Evolutionary conservation across 306 rosid genomes (phyloP), one percentile per base, ranked within the genome.

Genomic region (Canavalia ensiformis): DNA sequence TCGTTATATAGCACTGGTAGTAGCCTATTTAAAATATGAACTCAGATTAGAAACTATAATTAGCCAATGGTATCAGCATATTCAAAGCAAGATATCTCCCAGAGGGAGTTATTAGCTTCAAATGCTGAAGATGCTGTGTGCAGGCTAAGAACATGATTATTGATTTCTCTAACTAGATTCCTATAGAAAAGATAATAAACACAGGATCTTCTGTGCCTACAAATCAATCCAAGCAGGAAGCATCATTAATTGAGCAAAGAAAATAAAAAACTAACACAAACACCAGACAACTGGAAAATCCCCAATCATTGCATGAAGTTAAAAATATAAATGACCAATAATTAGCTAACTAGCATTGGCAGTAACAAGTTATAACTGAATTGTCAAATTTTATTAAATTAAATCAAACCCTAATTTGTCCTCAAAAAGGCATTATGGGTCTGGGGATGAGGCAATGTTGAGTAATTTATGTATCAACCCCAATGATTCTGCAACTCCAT

Each of bases 401-500:
- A 37, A 29, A 35, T 2, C 18, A 31, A 35, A 3, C 29, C 9
- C 0, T 37, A 28, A 47, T 41, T 30, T 7, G 6, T 18, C 2
- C 25, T 50, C 28, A 50, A 12, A n/a, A 68, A 8, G 44, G 11
- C 50, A 46, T 5, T 56, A 79, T 6, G 12, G 18, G 57, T 34
- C 12, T 41, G 63, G 46, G 6, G 47, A 65, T 39, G 57, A 69
- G 7, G 33, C 3, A 5, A 18, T 51, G 30, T 28, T 13, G 9
- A 29, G n/a, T 42, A 42, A 41, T 54, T 25, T 39, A 84, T 85
- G 87, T 85, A 72, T 84, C 88, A 62, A 74, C 90, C 79, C 90
- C 81, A 84, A 69, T 76, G 85, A 75, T 79, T 82, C 92, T 66
- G 83, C 37, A 75, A 74, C 86, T 84, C 46, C 29, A 78, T 87